Evolutionary conservation across 176 grass and related monocot species (phyloP).

Genomic region (Oryza nivara): DNA sequence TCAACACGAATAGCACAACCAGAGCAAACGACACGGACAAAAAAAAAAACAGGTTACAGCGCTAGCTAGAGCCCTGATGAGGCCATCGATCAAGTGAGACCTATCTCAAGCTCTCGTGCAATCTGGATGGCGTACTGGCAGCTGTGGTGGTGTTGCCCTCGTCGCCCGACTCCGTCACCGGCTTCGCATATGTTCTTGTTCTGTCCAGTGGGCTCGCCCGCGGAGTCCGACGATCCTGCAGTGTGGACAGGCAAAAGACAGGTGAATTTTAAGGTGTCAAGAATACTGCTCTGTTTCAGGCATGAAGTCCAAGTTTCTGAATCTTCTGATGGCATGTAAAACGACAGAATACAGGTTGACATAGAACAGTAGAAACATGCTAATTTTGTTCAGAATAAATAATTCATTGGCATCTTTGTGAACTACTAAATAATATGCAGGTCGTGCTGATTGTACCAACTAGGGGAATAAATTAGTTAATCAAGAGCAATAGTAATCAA

Average conservation of each 20-base stretch:
- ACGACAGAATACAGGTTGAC: not conserved
- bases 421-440: not conserved
- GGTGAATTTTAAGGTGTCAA: not conserved
- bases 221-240: slow-evolving; percentile 67
- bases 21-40: slow-evolving; percentile 25
- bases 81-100: not conserved
- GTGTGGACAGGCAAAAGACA: not conserved
- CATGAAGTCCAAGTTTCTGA: not conserved
- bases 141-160: slow-evolving; percentile 57
- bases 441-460: not conserved
- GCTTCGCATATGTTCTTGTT: slow-evolving; percentile 46
- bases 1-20: slow-evolving; percentile 13
- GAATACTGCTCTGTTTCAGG: not conserved
- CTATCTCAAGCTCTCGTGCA: slow-evolving; percentile 38
- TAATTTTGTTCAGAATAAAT: not conserved
- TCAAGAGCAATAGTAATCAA: not conserved
- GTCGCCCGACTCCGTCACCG: slow-evolving; percentile 38
- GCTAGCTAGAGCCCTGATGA: not conserved
- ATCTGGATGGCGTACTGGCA: slow-evolving; percentile 52
- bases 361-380: not conserved
- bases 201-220: slow-evolving; percentile 56
- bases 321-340: slow-evolving; percentile 4
- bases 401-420: not conserved
- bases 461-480: not conserved
- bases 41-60: not conserved